Base-by-base conservation (phyloP, 164 flowering plant species). In the Annona cherimola region DNA sequence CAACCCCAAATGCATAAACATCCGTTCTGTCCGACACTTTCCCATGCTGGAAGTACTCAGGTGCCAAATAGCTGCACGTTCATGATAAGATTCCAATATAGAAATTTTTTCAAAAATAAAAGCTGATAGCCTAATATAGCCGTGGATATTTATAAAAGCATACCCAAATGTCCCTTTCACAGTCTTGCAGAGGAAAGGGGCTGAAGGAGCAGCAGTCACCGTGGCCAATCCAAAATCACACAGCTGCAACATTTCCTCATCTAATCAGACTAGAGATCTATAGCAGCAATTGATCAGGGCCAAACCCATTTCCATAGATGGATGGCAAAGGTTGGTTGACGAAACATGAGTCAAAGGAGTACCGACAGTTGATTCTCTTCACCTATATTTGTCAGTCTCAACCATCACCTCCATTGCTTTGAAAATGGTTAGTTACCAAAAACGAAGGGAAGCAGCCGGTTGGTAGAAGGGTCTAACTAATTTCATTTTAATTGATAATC, bases 151-250 rank as follows among this genome's bases (percentile, higher is more conserved):
- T 4, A 63, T 14, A 4, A 45, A 26, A 6, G 63, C 89, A 61
- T 87, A 92, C 97, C 98, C 98, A 75, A 94, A 94, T 79, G 98
- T 94, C 79, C 98, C 98, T 80, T 94, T 94, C 26, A 94, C 98
- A 71, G 97, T 94, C 76, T 94, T 92, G 85, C 98, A 94, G 45
- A 94, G 90, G 82, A 94, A 94, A 65, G 98, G 97, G n/a, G 88
- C 79, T 6, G 98, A 94, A 54, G 97, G 94, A 14, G 90, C 93
- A 72, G 92, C 67, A 66, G 97, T 94, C 97, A 93, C 92, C 63
- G 96, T 82, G 44, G 98, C 98, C 75, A 94, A 81, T 57, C 98
- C 98, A 76, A 94, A 94, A 79, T 94, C 98, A 83, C 98, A 94
- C 8, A 94, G 79, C 98, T 94, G 88, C 65, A 81, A 65, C n/a